Conservation (phyloP, 257 asterid species). For the Nicotiana undulata region DNA sequence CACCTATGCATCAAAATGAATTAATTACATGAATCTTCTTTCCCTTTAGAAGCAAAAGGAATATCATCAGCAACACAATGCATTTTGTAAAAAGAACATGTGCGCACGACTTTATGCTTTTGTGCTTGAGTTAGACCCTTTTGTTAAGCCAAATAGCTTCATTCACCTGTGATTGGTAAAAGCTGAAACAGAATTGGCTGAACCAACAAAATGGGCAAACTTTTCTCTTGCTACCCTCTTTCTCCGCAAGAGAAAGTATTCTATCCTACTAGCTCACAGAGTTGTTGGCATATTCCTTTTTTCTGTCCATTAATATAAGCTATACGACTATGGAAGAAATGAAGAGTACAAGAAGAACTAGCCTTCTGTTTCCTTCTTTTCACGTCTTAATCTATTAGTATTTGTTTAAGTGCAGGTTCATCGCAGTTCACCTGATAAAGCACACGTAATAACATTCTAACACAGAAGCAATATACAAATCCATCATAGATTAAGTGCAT, state of each 20-base stretch:
- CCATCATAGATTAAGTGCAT: background rate
- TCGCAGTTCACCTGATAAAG: background rate
- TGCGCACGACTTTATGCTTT: background rate
- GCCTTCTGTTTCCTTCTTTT: background rate
- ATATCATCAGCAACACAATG: background rate
- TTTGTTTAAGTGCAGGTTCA: background rate
- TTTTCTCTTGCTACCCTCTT: background rate
- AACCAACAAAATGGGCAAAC: background rate
- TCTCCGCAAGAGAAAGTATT: background rate
- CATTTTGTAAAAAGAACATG: background rate
- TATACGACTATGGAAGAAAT: background rate
- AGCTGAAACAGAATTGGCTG: background rate
- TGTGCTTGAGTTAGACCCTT: background rate
- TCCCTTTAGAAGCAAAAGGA: background rate
- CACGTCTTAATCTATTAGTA: background rate
- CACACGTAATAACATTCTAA: background rate
- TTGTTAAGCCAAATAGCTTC: too few species aligned
- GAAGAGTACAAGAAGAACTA: background rate
- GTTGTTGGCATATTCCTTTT: background rate
- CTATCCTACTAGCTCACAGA: too few species aligned
- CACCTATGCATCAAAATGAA: slow-evolving; percentile 45
- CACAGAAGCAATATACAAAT: background rate
- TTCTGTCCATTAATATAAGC: background rate
- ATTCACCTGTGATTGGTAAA: background rate
- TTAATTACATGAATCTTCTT: background rate